Percentiles rank a stretch among this genome's conserved stretches.
Evolutionary conservation across 805 yeast genomes (phyloP).

Genomic region (Starmerella gropengiesseri): DNA sequence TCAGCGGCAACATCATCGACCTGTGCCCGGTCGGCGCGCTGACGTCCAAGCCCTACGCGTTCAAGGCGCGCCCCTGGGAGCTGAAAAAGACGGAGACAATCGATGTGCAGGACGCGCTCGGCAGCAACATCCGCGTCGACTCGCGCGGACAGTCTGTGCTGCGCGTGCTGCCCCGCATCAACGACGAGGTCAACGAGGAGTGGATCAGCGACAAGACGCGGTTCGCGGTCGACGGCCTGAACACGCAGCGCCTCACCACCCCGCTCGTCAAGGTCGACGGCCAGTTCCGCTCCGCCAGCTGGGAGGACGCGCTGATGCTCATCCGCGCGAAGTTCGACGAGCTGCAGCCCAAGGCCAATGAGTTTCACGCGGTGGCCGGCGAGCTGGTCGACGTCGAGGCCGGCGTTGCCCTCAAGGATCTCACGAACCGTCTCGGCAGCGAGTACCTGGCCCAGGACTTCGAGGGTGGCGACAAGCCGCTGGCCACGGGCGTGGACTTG

Average conservation of each 20-base stretch:
- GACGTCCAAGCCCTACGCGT: slow-evolving; percentile 84
- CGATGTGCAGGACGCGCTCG: slow-evolving; percentile 74
- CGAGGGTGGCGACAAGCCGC: slow-evolving; percentile 43
- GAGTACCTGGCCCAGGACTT: slow-evolving; percentile 71
- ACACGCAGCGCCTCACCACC: slow-evolving; percentile 72
- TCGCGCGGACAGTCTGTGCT: slow-evolving; percentile 78
- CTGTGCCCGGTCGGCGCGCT: slow-evolving; percentile 88
- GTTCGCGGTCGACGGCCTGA: slow-evolving; percentile 75
- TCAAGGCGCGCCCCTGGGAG: slow-evolving; percentile 89
- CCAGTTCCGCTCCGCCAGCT: slow-evolving; percentile 60
- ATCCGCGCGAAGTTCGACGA: slow-evolving; percentile 51
- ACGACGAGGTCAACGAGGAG: slow-evolving; percentile 80
- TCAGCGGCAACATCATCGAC: slow-evolving; percentile 79
- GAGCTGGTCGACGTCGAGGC: slow-evolving; percentile 75
- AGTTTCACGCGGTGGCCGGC: slow-evolving; percentile 73
- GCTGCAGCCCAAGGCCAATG: slow-evolving; percentile 51
- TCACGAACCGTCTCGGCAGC: slow-evolving; percentile 63
- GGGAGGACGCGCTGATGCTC: slow-evolving; percentile 74
- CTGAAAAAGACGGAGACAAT: slow-evolving; percentile 77
- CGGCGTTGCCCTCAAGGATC: slow-evolving; percentile 69
- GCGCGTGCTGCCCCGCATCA: slow-evolving; percentile 76
- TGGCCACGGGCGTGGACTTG: slow-evolving; percentile 58
- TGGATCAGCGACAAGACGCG: slow-evolving; percentile 86
- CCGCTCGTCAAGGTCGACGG: slow-evolving; percentile 66
- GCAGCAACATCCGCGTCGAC: slow-evolving; percentile 74